phyloP scores from a whole-genome alignment of 2,329 filamentous ascomycete genomes.

The Lecanoromycetidae sp. region DNA sequence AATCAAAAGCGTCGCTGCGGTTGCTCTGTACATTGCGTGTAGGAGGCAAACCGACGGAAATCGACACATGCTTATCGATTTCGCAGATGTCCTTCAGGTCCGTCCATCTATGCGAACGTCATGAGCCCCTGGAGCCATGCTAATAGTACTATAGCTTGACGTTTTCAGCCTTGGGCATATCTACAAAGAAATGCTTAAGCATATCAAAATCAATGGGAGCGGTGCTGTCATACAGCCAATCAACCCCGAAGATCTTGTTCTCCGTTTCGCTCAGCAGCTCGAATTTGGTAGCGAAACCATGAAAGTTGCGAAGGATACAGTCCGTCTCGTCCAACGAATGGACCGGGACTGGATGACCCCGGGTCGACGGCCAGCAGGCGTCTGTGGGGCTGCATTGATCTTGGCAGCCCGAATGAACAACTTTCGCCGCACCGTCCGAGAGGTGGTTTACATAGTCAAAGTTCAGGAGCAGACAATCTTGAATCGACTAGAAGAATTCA shows the following conservation, averaged over 20 bases:
- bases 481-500: constrained; percentile 85
- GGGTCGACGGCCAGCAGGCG: constrained; percentile 81
- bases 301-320: constrained; percentile 77
- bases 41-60: constrained; percentile 51
- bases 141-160: constrained; percentile 49
- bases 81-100: constrained; percentile 65
- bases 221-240: constrained; percentile 63
- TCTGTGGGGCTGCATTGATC: constrained; percentile 87
- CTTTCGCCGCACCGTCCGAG: constrained; percentile 79
- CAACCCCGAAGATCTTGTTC: constrained; percentile 80
- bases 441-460: constrained; percentile 97
- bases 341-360: constrained; percentile 95
- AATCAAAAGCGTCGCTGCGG: constrained; percentile 73
- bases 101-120: background rate
- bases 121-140: too few species aligned
- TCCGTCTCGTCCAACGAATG: constrained; percentile 83
- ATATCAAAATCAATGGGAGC: constrained; percentile 39
- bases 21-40: constrained; percentile 81
- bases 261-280: constrained; percentile 78
- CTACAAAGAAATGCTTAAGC: constrained; percentile 69
- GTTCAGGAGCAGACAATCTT: constrained; percentile 89
- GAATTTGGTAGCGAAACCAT: constrained; percentile 76
- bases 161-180: constrained; percentile 85
- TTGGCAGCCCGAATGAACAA: constrained; percentile 98
- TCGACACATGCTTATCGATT: constrained; percentile 85